A percentile compares a stretch with the other conserved stretches of the same genome.
These are phyloP conservation scores for Paraglomus occultum DNA, from an alignment of 192 early-diverging fungal species.

Conservation along the genomic window DNA sequence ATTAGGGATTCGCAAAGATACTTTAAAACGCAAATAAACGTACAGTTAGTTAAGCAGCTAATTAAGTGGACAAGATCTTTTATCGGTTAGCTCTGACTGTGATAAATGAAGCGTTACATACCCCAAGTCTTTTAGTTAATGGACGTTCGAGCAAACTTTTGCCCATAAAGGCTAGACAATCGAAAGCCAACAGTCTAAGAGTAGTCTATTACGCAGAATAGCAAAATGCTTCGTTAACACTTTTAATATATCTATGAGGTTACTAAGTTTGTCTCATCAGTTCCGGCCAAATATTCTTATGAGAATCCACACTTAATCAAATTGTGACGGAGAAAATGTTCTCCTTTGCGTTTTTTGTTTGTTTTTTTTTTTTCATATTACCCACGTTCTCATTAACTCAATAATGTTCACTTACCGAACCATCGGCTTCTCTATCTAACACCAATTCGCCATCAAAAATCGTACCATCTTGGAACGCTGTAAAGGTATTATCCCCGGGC, in stretches of 20 bases:
- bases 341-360: too few relatives aligned
- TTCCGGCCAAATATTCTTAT: not conserved
- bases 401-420: conserved; percentile 35
- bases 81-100: not conserved
- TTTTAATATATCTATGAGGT: not conserved
- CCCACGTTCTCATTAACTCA: not conserved
- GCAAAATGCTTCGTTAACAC: not conserved
- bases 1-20: conserved; percentile 64
- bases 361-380: too few relatives aligned
- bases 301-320: too few relatives aligned
- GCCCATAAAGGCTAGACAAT: conserved; percentile 63
- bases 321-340: too few relatives aligned
- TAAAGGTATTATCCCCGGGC: conserved; percentile 38
- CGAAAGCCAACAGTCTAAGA: conserved; percentile 65
- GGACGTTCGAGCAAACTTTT: conserved; percentile 53
- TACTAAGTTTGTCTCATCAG: not conserved
- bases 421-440: conserved; percentile 63
- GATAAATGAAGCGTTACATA: conserved; percentile 37
- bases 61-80: not conserved
- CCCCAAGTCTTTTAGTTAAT: conserved; percentile 69
- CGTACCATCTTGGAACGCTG: conserved; percentile 65
- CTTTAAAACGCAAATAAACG: conserved; percentile 35
- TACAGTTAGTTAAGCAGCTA: not conserved
- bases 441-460: conserved; percentile 94
- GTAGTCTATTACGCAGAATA: conserved; percentile 21